Percentiles rank a stretch among this genome's conserved stretches.
Conservation (phyloP, 2,329 filamentous ascomycete species). For the Neonectria magnoliae region DNA sequence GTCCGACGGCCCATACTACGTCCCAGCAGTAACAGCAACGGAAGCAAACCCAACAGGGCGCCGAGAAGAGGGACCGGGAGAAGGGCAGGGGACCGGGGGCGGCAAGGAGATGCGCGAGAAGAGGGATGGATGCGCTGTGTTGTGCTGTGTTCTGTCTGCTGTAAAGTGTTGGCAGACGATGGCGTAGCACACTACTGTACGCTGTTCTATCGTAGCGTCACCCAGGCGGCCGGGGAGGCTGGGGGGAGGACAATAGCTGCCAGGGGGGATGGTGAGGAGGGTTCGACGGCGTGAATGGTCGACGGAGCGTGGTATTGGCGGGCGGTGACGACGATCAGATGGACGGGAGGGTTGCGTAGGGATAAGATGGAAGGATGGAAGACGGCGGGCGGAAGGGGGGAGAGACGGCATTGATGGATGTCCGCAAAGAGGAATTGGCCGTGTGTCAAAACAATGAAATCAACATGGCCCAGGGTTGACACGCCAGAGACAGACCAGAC, state of each 20-base stretch:
- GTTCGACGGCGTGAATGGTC: constrained; percentile 20
- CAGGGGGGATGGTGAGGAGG: background rate
- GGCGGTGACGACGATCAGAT: constrained; percentile 5
- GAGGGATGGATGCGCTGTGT: background rate
- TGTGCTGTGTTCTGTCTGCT: no score
- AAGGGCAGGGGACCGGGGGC: constrained; percentile 11
- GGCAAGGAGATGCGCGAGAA: constrained; percentile 6
- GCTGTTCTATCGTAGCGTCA: constrained; percentile 9
- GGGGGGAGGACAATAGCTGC: background rate
- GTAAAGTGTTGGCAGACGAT: constrained; percentile 19
- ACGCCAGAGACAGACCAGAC: constrained; percentile 2
- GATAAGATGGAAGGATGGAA: background rate
- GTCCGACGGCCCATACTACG: constrained; percentile 5
- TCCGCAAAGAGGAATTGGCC: background rate
- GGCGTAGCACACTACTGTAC: constrained; percentile 9
- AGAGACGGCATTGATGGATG: constrained; percentile 2
- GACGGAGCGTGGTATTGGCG: constrained; percentile 3
- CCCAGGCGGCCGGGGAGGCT: background rate
- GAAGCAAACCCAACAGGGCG: background rate
- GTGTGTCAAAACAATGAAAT: constrained; percentile 12
- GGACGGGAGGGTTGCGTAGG: constrained; percentile 21
- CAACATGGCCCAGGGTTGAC: background rate
- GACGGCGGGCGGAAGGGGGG: background rate
- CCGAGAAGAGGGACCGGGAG: background rate
- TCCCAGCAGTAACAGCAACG: background rate